Evolutionary conservation across 495 filamentous ascomycete species (phyloP), one percentile per base, ranked within the genome.

Genomic region (Penicilliopsis zonata): DNA sequence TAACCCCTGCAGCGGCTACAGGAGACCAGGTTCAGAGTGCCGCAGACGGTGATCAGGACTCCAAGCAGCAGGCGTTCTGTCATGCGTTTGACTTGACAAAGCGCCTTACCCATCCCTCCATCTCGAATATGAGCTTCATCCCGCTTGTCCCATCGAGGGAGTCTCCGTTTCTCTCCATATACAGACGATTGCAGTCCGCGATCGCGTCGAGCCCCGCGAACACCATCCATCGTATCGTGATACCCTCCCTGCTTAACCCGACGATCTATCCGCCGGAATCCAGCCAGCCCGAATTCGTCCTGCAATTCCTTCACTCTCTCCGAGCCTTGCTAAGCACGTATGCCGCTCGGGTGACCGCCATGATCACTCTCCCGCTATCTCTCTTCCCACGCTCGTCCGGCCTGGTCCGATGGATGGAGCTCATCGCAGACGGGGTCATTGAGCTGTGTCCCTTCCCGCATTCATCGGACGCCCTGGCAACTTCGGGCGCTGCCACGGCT

Each of bases 81-180:
- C 90, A 95, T 53, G 69, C 76, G 8, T 95, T 93, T 59, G 87
- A 95, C 48, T 73, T 95, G 28, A 82, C 75, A 10, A 94, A 92
- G 53, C 79, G 83, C 9, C 74, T 95, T 21, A 55, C 61, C 7
- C 57, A 85, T 18, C 72, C 66, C 18, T 59, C 56, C 27, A 69
- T 57, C 44, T 50, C 67, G 13, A 65, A 64, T 18, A 67, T 85
- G 42, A 62, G 58, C 22, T 76, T 67, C 46, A 68, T 80, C 15
- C 68, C 68, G 10, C 58, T 69, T 45, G 49, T 39, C 47, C 64
- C 50, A 46, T 63, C 37, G 32, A 61, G 36, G 54, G 67, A 49
- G 26, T 78, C 80, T 0, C 75, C 82, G 0, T 82, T 87, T 48
- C 52, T 65, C 15, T 38, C 61, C 0, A 77, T 93, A 33, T 53